phyloP scores from a whole-genome alignment of 495 filamentous ascomycete species.

The Oidiodendron maius region DNA sequence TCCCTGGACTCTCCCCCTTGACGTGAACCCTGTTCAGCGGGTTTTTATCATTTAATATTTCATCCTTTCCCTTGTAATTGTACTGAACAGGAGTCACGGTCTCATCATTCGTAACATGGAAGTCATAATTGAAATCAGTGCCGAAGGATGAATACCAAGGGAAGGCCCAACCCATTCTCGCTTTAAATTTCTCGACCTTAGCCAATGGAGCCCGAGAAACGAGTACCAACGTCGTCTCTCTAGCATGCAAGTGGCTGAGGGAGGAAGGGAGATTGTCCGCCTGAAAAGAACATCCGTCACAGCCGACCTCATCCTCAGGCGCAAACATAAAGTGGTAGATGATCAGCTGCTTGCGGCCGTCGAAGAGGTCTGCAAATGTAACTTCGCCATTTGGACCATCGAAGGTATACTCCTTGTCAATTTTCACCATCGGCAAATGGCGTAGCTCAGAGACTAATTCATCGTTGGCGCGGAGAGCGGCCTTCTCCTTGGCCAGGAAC shows the following conservation, averaged over 20 bases:
- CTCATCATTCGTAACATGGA: constrained; percentile 25
- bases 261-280: constrained; percentile 34
- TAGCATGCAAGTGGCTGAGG: constrained; percentile 27
- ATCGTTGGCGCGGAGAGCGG: constrained; percentile 24
- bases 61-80: constrained; percentile 21
- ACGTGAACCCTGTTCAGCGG: no score
- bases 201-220: constrained; percentile 32
- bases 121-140: constrained; percentile 32
- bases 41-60: constrained; percentile 20
- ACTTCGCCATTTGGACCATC: constrained; percentile 27
- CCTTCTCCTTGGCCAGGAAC: constrained; percentile 37
- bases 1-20: constrained; percentile 30
- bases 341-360: constrained; percentile 35
- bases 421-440: constrained; percentile 34
- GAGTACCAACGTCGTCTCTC: constrained; percentile 30
- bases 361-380: constrained; percentile 33
- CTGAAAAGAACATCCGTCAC: constrained; percentile 32
- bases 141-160: constrained; percentile 31
- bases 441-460: constrained; percentile 25
- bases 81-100: constrained; percentile 20
- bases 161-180: constrained; percentile 35
- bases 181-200: constrained; percentile 31
- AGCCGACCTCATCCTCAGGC: constrained; percentile 27
- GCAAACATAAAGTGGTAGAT: constrained; percentile 44
- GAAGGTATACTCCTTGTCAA: constrained; percentile 33